Evolutionary conservation across 176 grass and related monocot species (phyloP).

Genomic region (Aegilops umbellulata): DNA sequence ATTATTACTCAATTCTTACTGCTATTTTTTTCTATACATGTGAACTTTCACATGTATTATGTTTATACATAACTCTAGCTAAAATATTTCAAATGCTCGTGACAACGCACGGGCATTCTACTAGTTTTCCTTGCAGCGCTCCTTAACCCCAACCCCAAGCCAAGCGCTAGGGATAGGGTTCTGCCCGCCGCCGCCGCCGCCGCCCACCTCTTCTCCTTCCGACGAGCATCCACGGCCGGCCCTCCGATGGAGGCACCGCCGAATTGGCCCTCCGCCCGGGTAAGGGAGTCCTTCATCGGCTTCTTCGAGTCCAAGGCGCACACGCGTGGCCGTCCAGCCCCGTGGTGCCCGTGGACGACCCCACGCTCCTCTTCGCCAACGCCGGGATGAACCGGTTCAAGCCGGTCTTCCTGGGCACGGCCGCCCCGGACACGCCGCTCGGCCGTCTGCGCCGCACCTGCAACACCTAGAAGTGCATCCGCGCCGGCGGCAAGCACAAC

Average conservation of each 20-base stretch:
- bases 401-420: slow-evolving; percentile 77
- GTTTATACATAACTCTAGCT: too few relatives aligned
- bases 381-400: slow-evolving; percentile 97
- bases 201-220: neutral
- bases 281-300: slow-evolving; percentile 42
- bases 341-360: slow-evolving; percentile 72
- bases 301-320: slow-evolving; percentile 64
- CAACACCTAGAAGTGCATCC: slow-evolving; percentile 91
- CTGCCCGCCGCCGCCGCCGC: neutral
- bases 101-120: too few relatives aligned
- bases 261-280: slow-evolving; percentile 49
- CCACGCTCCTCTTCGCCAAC: slow-evolving; percentile 85
- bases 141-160: too few relatives aligned
- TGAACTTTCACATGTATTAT: too few relatives aligned
- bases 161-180: slow-evolving; percentile 8
- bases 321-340: slow-evolving; percentile 74
- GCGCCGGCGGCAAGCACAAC: slow-evolving; percentile 42
- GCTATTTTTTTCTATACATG: too few relatives aligned
- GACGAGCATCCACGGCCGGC: neutral
- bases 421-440: slow-evolving; percentile 65
- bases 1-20: too few relatives aligned
- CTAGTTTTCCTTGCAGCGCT: too few relatives aligned
- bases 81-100: too few relatives aligned
- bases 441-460: slow-evolving; percentile 55
- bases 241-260: neutral